Evolutionary conservation across 352 stramenopile genomes (phyloP), one percentile per base, ranked within the genome.

Genomic region (Achlya hypogyna): DNA sequence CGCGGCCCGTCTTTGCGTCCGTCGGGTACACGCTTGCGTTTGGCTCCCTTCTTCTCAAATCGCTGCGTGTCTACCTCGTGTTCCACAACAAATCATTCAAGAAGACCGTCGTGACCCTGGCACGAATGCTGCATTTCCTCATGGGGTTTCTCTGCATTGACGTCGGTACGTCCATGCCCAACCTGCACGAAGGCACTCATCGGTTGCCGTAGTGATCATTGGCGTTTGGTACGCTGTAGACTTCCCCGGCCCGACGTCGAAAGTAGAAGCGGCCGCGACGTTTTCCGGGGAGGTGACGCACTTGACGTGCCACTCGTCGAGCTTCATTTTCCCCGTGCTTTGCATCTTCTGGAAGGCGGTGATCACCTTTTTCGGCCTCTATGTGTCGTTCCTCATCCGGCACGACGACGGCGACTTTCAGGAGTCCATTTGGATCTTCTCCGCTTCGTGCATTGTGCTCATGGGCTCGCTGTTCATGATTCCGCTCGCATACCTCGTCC

Each of bases 361-460:
- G 16, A 5, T 86, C 47, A 70, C 84, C 25, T 72, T 79, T 14
- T 0, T 72, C 4, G 76, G 75, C 0, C 63, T 84, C 12, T 86
- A 80, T 52, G 29, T 85, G 10, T 81, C 75, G 35, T 85, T 88
- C 53, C 43, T 85, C 2, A 88, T 86, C 64, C 79, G 75, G n/a
- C 75, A 85, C 22, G 78, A 84, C n/a, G 86, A 78, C 29, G 63
- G 72, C 0, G 79, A 88, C 59, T 88, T 88, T 53, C 81, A 89
- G 51, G 81, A 89, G 31, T 76, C 79, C 5, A 72, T 81, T 51
- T 87, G 81, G 81, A 88, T 84, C 34, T 81, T 87, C 51, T 72
- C 64, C 0, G 83, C 81, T 0, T 71, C 74, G 0, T 4, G 78
- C 0, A 67, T 88, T 2, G 79, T 91, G 28, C 64, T 89, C 1